Evolutionary conservation across 805 yeast species (phyloP).

Genomic region (Nakazawaea siamensis): DNA sequence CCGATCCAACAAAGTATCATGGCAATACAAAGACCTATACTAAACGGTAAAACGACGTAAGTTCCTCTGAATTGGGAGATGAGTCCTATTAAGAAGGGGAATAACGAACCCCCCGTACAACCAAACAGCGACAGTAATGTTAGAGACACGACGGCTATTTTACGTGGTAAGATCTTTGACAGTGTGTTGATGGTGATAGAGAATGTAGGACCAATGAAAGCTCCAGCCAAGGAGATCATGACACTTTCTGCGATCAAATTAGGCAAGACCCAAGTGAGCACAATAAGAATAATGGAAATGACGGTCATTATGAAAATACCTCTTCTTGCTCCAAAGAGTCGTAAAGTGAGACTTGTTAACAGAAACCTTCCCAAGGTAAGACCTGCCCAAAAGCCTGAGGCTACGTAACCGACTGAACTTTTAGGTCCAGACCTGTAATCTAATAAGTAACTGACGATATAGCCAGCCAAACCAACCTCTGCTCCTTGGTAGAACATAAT

Average conservation of each 20-base stretch:
- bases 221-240: constrained; percentile 41
- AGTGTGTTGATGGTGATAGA: constrained; percentile 36
- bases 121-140: constrained; percentile 49
- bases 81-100: constrained; percentile 47
- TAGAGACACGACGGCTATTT: constrained; percentile 39
- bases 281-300: constrained; percentile 27
- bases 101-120: constrained; percentile 45
- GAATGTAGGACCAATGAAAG: constrained; percentile 61
- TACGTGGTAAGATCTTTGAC: constrained; percentile 38
- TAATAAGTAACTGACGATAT: constrained; percentile 58
- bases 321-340: constrained; percentile 33
- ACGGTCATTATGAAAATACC: constrained; percentile 27
- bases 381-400: constrained; percentile 70
- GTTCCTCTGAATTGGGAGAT: constrained; percentile 37
- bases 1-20: constrained; percentile 31
- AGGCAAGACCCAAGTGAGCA: constrained; percentile 42
- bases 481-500: constrained; percentile 61
- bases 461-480: constrained; percentile 63
- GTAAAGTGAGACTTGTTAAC: constrained; percentile 32
- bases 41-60: constrained; percentile 40
- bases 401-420: constrained; percentile 47
- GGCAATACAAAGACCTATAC: constrained; percentile 26
- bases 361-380: constrained; percentile 54
- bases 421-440: constrained; percentile 43
- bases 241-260: constrained; percentile 36